These are phyloP conservation scores for Pythium scleroteichum DNA, from an alignment of 352 stramenopile genomes.

Conservation along the genomic window DNA sequence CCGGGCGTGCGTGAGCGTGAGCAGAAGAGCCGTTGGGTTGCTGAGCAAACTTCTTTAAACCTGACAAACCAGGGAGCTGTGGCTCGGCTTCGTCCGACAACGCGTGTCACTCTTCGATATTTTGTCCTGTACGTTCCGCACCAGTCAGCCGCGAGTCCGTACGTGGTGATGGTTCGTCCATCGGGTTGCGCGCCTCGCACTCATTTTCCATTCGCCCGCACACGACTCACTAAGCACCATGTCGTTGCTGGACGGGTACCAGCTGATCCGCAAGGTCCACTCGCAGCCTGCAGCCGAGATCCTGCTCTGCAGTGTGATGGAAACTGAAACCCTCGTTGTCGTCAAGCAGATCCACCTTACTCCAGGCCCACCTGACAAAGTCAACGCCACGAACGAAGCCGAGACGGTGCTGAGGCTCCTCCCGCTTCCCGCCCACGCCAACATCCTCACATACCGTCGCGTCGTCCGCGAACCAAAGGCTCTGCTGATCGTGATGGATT, in stretches of 20 bases:
- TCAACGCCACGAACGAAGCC: not conserved
- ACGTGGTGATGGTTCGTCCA: too few relatives aligned
- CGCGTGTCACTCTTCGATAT: too few relatives aligned
- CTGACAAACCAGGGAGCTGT: too few relatives aligned
- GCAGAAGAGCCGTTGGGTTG: too few relatives aligned
- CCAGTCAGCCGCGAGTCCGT: too few relatives aligned
- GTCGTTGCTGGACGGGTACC: not conserved
- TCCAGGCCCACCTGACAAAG: too few relatives aligned
- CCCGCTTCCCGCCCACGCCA: not conserved
- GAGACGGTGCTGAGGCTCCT: constrained; percentile 3
- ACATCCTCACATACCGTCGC: constrained; percentile 4
- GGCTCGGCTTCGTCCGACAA: too few relatives aligned
- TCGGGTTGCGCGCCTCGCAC: not conserved
- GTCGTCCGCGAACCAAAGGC: not conserved
- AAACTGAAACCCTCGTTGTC: not conserved
- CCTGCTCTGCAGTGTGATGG: not conserved
- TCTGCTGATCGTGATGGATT: constrained; percentile 2
- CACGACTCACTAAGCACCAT: not conserved
- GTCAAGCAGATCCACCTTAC: constrained; percentile 11
- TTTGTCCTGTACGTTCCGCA: too few relatives aligned
- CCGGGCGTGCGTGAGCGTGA: too few relatives aligned
- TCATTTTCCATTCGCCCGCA: not conserved
- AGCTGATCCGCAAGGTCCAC: constrained; percentile 1
- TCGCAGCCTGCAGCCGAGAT: constrained; percentile 3
- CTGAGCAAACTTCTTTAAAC: too few relatives aligned